Evolutionary conservation across 2,329 filamentous ascomycete genomes (phyloP).

Genomic region (Sporothrix pallida): DNA sequence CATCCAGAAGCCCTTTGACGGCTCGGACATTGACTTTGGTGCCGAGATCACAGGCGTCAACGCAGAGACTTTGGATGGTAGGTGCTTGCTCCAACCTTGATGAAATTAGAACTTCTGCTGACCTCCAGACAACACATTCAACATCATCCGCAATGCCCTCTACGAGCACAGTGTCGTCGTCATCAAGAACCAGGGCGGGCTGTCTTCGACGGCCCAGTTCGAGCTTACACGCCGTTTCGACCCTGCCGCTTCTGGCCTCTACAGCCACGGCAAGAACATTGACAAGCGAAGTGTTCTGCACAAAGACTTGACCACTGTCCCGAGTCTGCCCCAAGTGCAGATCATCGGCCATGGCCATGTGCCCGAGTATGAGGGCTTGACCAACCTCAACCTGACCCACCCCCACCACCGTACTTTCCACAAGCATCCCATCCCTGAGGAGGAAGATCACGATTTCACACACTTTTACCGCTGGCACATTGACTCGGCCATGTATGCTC

Average conservation of each 20-base stretch:
- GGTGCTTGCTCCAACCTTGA: constrained; percentile 38
- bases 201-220: constrained; percentile 72
- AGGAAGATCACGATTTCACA: constrained; percentile 55
- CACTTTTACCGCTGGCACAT: constrained; percentile 80
- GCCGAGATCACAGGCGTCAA: constrained; percentile 63
- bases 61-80: constrained; percentile 66
- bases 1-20: constrained; percentile 32
- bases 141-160: constrained; percentile 65
- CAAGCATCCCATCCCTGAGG: constrained; percentile 62
- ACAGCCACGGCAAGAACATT: constrained; percentile 77
- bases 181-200: constrained; percentile 68
- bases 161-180: constrained; percentile 73
- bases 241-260: constrained; percentile 60
- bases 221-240: constrained; percentile 76
- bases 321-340: constrained; percentile 77
- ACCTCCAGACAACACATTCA: constrained; percentile 65
- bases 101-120: constrained; percentile 4
- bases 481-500: constrained; percentile 76
- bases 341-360: constrained; percentile 78
- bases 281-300: constrained; percentile 72
- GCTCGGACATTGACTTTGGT: constrained; percentile 59
- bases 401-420: constrained; percentile 81
- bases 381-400: constrained; percentile 70
- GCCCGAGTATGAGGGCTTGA: constrained; percentile 70
- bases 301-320: constrained; percentile 80